Percentiles rank a stretch among this genome's conserved stretches.
These are phyloP conservation scores for Microcyclospora pomicola DNA, from an alignment of 2,329 filamentous ascomycete genomes.

Conservation along the genomic window DNA sequence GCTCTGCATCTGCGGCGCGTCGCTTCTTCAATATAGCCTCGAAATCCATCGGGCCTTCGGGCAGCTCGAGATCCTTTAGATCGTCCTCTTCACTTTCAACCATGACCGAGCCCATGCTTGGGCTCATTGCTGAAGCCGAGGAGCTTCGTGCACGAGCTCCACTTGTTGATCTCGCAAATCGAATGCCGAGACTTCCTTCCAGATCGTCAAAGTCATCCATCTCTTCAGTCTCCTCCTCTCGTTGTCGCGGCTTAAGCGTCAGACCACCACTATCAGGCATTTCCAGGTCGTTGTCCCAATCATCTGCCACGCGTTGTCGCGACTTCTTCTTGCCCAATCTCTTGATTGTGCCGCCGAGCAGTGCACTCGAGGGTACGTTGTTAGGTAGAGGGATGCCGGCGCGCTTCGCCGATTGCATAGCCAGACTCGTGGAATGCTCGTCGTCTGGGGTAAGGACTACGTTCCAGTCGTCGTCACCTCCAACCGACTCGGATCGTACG, in stretches of 20 bases:
- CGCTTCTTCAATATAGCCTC: constrained; percentile 61
- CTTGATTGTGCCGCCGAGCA: constrained; percentile 88
- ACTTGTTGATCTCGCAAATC: constrained; percentile 73
- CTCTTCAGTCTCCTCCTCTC: constrained; percentile 24
- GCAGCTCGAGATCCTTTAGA: constrained; percentile 76
- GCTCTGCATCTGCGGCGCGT: constrained; percentile 36
- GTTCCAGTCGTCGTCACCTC: constrained; percentile 77
- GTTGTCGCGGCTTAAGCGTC: constrained; percentile 26
- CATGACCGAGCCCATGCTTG: constrained; percentile 81
- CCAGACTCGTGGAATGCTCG: constrained; percentile 67
- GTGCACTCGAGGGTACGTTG: constrained; percentile 74
- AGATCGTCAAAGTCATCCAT: constrained; percentile 76
- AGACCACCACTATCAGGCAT: constrained; percentile 27
- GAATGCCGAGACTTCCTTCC: constrained; percentile 85
- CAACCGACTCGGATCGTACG: constrained; percentile 58
- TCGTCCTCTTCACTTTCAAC: constrained; percentile 94
- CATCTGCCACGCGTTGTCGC: constrained; percentile 32
- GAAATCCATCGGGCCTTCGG: constrained; percentile 71
- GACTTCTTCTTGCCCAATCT: constrained; percentile 52
- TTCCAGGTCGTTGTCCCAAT: constrained; percentile 39
- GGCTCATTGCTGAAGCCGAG: constrained; percentile 76
- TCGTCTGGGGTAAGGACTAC: constrained; percentile 74
- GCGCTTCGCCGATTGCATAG: constrained; percentile 73
- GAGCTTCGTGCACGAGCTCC: constrained; percentile 73
- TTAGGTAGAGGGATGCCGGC: constrained; percentile 84